Conservation (phyloP, 2,329 filamentous ascomycete species). For the Alternaria conjuncta region DNA sequence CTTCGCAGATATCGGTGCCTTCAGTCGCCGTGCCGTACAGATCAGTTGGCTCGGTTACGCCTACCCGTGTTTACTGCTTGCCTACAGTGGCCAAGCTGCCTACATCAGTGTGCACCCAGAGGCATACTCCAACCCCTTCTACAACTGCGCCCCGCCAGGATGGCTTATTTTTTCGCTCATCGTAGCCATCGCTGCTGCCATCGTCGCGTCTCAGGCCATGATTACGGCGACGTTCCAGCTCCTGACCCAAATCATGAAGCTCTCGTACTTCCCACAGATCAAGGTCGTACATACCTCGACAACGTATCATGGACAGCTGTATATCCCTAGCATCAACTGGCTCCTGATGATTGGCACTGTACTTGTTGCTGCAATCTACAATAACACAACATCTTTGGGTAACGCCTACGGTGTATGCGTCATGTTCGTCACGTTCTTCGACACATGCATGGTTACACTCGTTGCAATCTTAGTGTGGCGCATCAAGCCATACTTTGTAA, state of each 20-base stretch:
- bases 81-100: slow-evolving; percentile 77
- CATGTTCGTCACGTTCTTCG: slow-evolving; percentile 80
- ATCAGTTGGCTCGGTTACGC: slow-evolving; percentile 73
- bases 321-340: slow-evolving; percentile 79
- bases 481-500: slow-evolving; percentile 64
- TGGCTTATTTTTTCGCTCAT: slow-evolving; percentile 73
- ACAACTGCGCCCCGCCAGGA: slow-evolving; percentile 70
- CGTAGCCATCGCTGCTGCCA: slow-evolving; percentile 71
- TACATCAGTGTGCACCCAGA: slow-evolving; percentile 67
- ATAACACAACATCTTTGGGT: slow-evolving; percentile 68
- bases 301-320: slow-evolving; percentile 75
- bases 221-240: slow-evolving; percentile 77
- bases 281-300: slow-evolving; percentile 74
- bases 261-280: slow-evolving; percentile 77
- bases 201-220: slow-evolving; percentile 80
- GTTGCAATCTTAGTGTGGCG: slow-evolving; percentile 77
- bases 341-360: slow-evolving; percentile 77
- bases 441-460: slow-evolving; percentile 75
- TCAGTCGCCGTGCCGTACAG: slow-evolving; percentile 71
- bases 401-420: slow-evolving; percentile 82
- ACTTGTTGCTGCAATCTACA: slow-evolving; percentile 76
- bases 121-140: slow-evolving; percentile 76
- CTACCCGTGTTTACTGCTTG: slow-evolving; percentile 70
- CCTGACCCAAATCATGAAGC: slow-evolving; percentile 74
- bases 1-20: slow-evolving; percentile 79